phyloP scores from a whole-genome alignment of 495 filamentous ascomycete genomes.

The Thozetella sp. region DNA sequence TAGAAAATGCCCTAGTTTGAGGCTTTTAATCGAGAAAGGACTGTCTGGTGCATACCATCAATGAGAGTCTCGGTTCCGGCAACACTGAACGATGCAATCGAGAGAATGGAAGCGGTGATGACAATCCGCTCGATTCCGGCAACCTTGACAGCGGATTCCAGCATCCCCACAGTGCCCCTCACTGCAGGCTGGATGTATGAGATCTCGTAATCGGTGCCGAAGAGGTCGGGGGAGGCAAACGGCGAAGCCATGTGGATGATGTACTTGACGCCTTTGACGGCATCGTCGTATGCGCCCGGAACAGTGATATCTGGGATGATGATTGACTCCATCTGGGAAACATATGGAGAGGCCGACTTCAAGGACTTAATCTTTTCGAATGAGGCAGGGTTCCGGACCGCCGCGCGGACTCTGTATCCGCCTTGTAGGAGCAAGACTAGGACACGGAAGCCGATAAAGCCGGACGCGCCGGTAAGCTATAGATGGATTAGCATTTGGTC shows the following conservation, averaged over 20 bases:
- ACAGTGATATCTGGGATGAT: not conserved
- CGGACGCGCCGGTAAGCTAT: not conserved
- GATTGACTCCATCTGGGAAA: not conserved
- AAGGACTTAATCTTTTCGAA: not conserved
- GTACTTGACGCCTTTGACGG: not conserved
- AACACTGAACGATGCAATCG: not conserved
- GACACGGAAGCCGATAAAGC: not conserved
- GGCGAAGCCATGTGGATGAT: not conserved
- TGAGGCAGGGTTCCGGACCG: not conserved
- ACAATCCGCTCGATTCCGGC: not conserved
- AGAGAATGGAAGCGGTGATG: conserved; percentile 4
- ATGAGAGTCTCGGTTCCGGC: not conserved
- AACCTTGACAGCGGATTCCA: not conserved
- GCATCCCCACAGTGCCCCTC: not conserved
- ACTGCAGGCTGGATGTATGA: not conserved
- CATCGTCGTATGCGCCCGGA: not conserved
- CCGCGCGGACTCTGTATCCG: not conserved
- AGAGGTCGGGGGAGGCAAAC: not conserved
- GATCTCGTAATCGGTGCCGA: not conserved
- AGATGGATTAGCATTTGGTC: not conserved
- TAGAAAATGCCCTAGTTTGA: not conserved
- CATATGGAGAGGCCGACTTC: not conserved
- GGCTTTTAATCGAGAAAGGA: no score
- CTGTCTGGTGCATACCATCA: no score
- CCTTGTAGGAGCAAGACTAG: not conserved